Conservation (phyloP, 345 rosid species). For the Lepidium africanum region DNA sequence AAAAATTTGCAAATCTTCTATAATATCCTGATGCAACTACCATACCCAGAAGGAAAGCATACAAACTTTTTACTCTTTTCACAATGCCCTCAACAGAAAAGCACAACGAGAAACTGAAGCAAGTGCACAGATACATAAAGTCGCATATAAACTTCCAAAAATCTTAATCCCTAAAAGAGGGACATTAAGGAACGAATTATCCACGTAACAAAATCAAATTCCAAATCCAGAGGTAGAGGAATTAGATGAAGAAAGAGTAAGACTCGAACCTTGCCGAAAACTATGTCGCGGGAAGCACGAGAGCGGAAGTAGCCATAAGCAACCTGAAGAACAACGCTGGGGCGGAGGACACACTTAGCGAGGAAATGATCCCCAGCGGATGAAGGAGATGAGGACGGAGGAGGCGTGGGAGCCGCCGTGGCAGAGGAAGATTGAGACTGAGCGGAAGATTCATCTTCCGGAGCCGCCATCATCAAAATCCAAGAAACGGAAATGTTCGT, state of each 20-base stretch:
- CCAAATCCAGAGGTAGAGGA: background rate
- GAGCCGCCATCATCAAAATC: constrained; percentile 56
- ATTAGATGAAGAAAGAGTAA: background rate
- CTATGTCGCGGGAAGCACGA: constrained; percentile 58
- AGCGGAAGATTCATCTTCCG: constrained; percentile 87
- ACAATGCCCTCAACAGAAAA: constrained; percentile 1
- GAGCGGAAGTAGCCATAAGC: constrained; percentile 74
- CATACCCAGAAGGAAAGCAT: constrained; percentile 2
- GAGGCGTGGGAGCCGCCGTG: constrained; percentile 37
- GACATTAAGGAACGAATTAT: background rate
- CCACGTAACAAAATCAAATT: background rate
- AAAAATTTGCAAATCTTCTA: background rate
- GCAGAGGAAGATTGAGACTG: constrained; percentile 54
- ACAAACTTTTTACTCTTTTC: background rate
- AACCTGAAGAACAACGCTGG: constrained; percentile 82
- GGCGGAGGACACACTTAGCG: constrained; percentile 83
- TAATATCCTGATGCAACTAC: background rate
- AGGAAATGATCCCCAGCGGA: constrained; percentile 56
- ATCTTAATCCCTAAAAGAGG: constrained; percentile 16
- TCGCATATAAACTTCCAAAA: constrained; percentile 1
- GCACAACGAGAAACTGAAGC: background rate
- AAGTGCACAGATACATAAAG: background rate
- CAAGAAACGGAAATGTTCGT: background rate
- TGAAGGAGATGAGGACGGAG: constrained; percentile 41
- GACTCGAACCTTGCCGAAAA: constrained; percentile 72